A percentile compares a stretch with the other conserved stretches of the same genome.
phyloP scores from a whole-genome alignment of 371 early-diverging fungal genomes.

The Lichtheimia corymbifera region DNA sequence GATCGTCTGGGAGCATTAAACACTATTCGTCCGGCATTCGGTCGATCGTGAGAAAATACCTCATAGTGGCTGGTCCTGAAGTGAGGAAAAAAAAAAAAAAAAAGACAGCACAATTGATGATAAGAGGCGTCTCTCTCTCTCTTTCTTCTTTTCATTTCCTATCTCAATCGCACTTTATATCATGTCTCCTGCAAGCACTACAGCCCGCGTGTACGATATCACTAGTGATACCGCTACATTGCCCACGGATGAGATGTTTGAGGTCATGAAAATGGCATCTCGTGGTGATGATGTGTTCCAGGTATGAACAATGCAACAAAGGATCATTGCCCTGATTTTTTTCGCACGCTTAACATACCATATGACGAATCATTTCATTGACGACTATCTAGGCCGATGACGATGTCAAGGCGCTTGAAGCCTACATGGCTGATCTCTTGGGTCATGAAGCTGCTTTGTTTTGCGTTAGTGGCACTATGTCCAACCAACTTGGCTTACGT shows the following conservation, averaged over 20 bases:
- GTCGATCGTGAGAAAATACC: too few species aligned
- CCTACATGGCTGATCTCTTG: conserved; percentile 64
- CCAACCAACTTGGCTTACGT: conserved; percentile 24
- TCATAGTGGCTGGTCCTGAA: too few species aligned
- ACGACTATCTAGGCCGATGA: conserved; percentile 11
- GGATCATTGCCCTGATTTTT: neutral
- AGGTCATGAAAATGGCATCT: conserved; percentile 71
- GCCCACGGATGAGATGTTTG: conserved; percentile 83
- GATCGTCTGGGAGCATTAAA: neutral
- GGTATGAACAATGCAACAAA: conserved; percentile 31
- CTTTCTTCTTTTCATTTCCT: too few species aligned
- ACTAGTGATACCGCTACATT: conserved; percentile 77
- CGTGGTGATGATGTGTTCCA: conserved; percentile 89
- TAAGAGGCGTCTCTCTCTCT: too few species aligned
- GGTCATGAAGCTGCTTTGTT: conserved; percentile 87
- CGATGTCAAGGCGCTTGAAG: conserved; percentile 63
- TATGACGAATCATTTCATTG: neutral
- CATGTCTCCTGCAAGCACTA: conserved; percentile 13
- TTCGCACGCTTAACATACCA: neutral
- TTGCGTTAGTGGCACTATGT: conserved; percentile 52
- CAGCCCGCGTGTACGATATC: conserved; percentile 40
- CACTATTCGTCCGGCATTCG: neutral
- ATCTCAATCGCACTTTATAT: neutral
- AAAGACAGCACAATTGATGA: too few species aligned
- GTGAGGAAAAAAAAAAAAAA: too few species aligned